Percentiles rank a stretch among this genome's conserved stretches.
phyloP scores from a whole-genome alignment of 2,329 filamentous ascomycete genomes.

The Fusarium illudens region DNA sequence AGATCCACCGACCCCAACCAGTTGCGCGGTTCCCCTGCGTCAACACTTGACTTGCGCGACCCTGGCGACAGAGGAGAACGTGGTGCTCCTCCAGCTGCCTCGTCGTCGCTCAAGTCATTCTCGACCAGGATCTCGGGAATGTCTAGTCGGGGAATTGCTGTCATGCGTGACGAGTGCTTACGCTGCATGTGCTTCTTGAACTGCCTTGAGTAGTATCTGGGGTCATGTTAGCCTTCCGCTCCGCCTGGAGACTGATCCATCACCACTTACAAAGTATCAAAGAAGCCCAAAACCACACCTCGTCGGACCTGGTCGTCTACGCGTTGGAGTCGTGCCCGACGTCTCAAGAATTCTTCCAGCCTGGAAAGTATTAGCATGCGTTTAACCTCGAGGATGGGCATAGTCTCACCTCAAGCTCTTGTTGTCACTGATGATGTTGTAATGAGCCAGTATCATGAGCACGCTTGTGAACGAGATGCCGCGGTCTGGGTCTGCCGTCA shows the following conservation, averaged over 20 bases:
- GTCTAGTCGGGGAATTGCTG: slow-evolving; percentile 77
- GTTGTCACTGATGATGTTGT: slow-evolving; percentile 98
- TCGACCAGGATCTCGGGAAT: slow-evolving; percentile 93
- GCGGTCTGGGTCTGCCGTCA: slow-evolving; percentile 86
- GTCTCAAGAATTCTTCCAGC: slow-evolving; percentile 92
- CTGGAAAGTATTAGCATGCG: slow-evolving; percentile 55
- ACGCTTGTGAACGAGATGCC: slow-evolving; percentile 93
- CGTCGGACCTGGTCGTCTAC: slow-evolving; percentile 95
- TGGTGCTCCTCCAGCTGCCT: slow-evolving; percentile 31
- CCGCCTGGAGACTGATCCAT: no score
- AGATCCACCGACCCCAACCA: slow-evolving; percentile 57
- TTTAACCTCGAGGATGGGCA: no score
- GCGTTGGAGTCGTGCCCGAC: slow-evolving; percentile 87
- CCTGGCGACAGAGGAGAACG: slow-evolving; percentile 34
- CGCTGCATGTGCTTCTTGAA: slow-evolving; percentile 80
- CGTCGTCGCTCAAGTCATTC: slow-evolving; percentile 67
- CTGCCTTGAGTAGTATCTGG: slow-evolving; percentile 79
- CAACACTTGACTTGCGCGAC: slow-evolving; percentile 37
- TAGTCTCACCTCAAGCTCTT: slow-evolving; percentile 80
- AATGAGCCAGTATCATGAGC: slow-evolving; percentile 94
- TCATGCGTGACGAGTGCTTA: slow-evolving; percentile 80
- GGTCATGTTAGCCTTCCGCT: slow-evolving; percentile 9
- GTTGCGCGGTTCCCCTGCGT: slow-evolving; percentile 49
- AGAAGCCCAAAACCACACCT: slow-evolving; percentile 91
- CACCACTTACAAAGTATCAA: slow-evolving; percentile 79